Conservation (phyloP, 345 rosid genomes). For the Moricandia moricandioides region DNA sequence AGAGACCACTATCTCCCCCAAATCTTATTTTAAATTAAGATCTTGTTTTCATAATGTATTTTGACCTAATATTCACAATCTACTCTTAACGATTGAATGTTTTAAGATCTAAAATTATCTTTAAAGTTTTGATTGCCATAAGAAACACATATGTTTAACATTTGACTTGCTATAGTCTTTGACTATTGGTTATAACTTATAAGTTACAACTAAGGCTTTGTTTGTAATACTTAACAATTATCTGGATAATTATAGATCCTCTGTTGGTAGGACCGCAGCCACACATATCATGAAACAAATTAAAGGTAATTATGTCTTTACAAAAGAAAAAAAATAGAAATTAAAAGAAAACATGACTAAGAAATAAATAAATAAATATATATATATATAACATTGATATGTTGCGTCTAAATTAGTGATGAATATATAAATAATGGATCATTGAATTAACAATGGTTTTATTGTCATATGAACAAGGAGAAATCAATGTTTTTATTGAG, state of each 20-base stretch:
- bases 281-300: neutral
- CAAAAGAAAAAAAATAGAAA: neutral
- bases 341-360: neutral
- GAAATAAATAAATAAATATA: neutral
- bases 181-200: neutral
- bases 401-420: neutral
- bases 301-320: neutral
- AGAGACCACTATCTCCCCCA: conserved; percentile 28
- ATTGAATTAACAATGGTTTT: neutral
- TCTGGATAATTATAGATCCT: neutral
- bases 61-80: conserved; percentile 17
- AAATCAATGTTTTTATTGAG: neutral
- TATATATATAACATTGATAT: no score
- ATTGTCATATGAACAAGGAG: neutral
- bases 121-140: neutral
- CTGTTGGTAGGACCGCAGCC: neutral
- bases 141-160: neutral
- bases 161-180: neutral
- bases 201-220: no score
- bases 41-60: conserved; percentile 15
- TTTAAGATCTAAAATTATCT: neutral
- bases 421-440: neutral
- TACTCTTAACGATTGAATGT: neutral
- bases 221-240: neutral
- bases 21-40: neutral